Percentiles rank a stretch among this genome's conserved stretches.
phyloP scores from a whole-genome alignment of 345 rosid genomes.

The Lepidium didymum region DNA sequence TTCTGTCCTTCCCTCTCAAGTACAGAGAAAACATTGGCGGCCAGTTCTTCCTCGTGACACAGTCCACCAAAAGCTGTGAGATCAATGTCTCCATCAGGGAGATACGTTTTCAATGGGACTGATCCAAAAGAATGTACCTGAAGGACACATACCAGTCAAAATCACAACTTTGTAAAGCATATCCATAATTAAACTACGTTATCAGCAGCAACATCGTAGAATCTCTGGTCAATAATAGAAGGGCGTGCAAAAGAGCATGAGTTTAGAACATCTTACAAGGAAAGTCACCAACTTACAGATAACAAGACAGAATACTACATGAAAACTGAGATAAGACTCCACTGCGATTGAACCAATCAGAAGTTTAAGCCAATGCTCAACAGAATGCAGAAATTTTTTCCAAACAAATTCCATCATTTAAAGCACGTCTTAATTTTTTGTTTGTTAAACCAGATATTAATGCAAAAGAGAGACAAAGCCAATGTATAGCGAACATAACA shows the following conservation, averaged over 20 bases:
- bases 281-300: not conserved
- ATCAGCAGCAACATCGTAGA: not conserved
- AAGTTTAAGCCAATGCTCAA: not conserved
- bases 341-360: not conserved
- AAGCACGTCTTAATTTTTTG: not conserved
- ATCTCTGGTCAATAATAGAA: too few species aligned
- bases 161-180: not conserved
- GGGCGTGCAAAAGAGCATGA: not conserved
- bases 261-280: not conserved
- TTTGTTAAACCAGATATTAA: not conserved
- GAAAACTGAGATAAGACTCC: not conserved
- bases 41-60: slow-evolving; percentile 55
- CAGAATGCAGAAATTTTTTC: not conserved
- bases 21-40: slow-evolving; percentile 45
- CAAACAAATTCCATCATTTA: not conserved
- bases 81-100: slow-evolving; percentile 96
- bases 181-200: not conserved
- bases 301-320: not conserved
- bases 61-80: slow-evolving; percentile 68
- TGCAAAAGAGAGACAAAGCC: not conserved
- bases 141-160: slow-evolving; percentile 1
- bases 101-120: slow-evolving; percentile 90
- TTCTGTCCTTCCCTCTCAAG: slow-evolving; percentile 69
- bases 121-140: slow-evolving; percentile 92
- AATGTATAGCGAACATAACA: not conserved